A percentile compares a stretch with the other conserved stretches of the same genome.
These are phyloP conservation scores for Entophlyctis luteolus DNA, from an alignment of 192 early-diverging fungal species.

Conservation along the genomic window DNA sequence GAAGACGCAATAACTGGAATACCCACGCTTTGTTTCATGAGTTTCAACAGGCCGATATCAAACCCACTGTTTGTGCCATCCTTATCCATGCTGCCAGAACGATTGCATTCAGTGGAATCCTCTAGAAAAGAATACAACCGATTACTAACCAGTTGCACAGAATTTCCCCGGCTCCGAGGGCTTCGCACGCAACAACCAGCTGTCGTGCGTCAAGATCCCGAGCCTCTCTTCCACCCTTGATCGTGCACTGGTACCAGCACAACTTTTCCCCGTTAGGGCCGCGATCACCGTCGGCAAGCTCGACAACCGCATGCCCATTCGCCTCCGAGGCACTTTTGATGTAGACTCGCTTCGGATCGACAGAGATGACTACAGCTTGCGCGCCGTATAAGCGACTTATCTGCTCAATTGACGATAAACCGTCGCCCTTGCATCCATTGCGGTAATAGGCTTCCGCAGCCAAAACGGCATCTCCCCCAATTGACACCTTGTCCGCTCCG, in stretches of 20 bases:
- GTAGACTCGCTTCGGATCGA: constrained; percentile 93
- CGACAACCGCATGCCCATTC: constrained; percentile 70
- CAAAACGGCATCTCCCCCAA: constrained; percentile 99
- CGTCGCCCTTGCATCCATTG: constrained; percentile 45
- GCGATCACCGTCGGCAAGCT: constrained; percentile 50
- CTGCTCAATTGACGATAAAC: constrained; percentile 87
- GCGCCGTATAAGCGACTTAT: constrained; percentile 92
- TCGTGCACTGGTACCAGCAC: constrained; percentile 99
- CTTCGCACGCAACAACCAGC: constrained; percentile 81
- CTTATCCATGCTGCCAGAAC: constrained; percentile 74
- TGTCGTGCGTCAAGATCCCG: constrained; percentile 92
- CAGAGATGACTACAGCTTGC: constrained; percentile 97
- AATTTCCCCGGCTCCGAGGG: constrained; percentile 93
- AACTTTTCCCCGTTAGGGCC: constrained; percentile 91
- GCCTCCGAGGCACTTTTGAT: constrained; percentile 72
- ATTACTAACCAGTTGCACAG: constrained; percentile 79
- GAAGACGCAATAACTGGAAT: constrained; percentile 99
- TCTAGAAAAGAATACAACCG: neutral
- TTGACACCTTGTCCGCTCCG: constrained; percentile 98
- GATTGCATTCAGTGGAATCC: neutral
- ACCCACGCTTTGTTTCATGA: constrained; percentile 71
- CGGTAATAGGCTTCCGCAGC: constrained; percentile 81
- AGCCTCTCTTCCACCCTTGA: constrained; percentile 93
- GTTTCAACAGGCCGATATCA: constrained; percentile 78
- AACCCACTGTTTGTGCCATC: constrained; percentile 98